Conservation (phyloP, 2,329 filamentous ascomycete genomes). For the Onygenales sp. region DNA sequence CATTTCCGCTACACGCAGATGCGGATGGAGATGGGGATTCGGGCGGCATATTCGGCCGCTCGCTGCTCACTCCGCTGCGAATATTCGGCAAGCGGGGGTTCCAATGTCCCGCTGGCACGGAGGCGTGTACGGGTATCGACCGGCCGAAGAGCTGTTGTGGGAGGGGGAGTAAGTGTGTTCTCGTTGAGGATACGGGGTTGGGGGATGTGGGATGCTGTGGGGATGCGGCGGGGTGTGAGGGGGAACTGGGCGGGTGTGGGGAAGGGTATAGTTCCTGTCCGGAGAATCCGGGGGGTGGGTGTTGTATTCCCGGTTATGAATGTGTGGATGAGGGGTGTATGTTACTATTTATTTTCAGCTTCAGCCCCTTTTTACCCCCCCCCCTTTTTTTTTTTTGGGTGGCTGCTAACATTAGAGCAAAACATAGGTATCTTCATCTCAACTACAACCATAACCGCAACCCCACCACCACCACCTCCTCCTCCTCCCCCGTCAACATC, state of each 20-base stretch:
- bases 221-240: constrained; percentile 42
- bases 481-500: constrained; percentile 29
- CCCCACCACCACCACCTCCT: constrained; percentile 25
- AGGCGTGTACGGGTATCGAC: constrained; percentile 44
- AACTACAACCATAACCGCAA: constrained; percentile 25
- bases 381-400: not conserved
- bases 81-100: constrained; percentile 40
- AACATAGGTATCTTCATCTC: constrained; percentile 24
- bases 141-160: constrained; percentile 52
- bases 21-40: not conserved
- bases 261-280: constrained; percentile 49
- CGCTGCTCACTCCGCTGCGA: not conserved
- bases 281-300: constrained; percentile 47
- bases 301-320: constrained; percentile 51
- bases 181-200: constrained; percentile 42
- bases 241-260: constrained; percentile 40
- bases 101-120: constrained; percentile 48
- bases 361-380: constrained; percentile 1
- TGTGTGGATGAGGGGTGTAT: constrained; percentile 50
- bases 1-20: constrained; percentile 15
- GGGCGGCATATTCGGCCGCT: constrained; percentile 1
- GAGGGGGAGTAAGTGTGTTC: constrained; percentile 43
- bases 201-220: constrained; percentile 55
- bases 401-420: not conserved
- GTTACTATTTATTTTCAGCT: not conserved